Evolutionary conservation across 2,329 filamentous ascomycete species (phyloP).

Genomic region (Samsoniella hepiali): DNA sequence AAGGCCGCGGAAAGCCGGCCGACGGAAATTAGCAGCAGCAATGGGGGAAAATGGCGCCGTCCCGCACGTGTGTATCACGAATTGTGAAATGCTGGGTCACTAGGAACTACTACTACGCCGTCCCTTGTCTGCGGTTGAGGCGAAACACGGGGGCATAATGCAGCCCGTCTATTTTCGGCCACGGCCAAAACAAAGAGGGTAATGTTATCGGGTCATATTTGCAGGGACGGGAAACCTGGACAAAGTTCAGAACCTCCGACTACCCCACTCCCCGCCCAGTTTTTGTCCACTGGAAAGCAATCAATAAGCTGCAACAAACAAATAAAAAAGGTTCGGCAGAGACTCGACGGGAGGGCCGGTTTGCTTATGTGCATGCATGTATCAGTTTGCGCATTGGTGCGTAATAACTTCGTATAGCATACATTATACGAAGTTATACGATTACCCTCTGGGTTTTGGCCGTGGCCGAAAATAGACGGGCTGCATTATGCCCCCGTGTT

Average conservation of each 20-base stretch:
- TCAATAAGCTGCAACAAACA: too few relatives aligned
- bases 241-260: too few relatives aligned
- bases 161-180: slow-evolving; percentile 6
- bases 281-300: too few relatives aligned
- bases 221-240: neutral
- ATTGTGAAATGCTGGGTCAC: neutral
- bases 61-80: neutral
- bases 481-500: slow-evolving; percentile 10
- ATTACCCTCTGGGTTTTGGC: too few relatives aligned
- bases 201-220: neutral
- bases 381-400: too few relatives aligned
- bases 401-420: too few relatives aligned
- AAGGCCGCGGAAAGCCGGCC: neutral
- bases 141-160: slow-evolving; percentile 13
- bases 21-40: neutral
- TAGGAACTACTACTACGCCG: too few relatives aligned
- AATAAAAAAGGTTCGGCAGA: too few relatives aligned
- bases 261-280: neutral
- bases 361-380: too few relatives aligned
- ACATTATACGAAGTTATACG: too few relatives aligned
- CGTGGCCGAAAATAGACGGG: slow-evolving; percentile 5
- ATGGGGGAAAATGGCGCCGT: neutral
- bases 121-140: neutral
- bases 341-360: too few relatives aligned
- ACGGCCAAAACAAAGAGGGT: neutral